Base-by-base conservation (phyloP, 805 yeast genomes). In the Cyberlindnera veronae region DNA sequence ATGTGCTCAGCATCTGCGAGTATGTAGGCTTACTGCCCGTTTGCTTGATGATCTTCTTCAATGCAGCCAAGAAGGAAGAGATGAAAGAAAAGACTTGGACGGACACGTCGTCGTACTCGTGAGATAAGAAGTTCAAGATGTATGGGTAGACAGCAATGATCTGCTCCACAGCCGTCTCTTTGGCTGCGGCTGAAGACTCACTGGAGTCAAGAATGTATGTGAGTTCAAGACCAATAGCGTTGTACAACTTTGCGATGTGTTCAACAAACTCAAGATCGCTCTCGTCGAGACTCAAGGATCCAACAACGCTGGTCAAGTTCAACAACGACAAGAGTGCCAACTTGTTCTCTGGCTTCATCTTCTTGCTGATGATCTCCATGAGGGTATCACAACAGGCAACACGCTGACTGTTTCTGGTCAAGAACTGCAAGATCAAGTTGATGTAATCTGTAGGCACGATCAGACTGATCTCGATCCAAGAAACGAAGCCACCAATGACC, bases 91-190 rank as follows among this genome's bases (percentile, higher is more conserved):
- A 84, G 6, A 88, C 84, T 60, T 87, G 95, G 28, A 74, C 70
- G 1, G 95, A 78, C 12, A 91, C 82, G 50, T 93, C 97, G 61
- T 93, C 98, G 56, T 82, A 89, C 48, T 83, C 95, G 59, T 88
- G 84, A 22, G 77, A 73, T 57, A 93, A 71, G 49, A 83, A 86
- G 44, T 71, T 72, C 43, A 91, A 71, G 7, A 84, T 68, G 22
- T 79, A 68, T 17, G 97, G 96, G 69, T 87, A 76, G 15, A 85
- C 67, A 41, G 76, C 75, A 21, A 79, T 60, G 15, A 86, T 67
- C 50, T 78, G 74, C 32, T 65, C 67, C 42, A 71, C 65, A 16
- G 76, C 74, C 53, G 65, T 59, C 20, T 48, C 49, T 30, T 67
- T 68, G 3, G 55, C 41, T 29, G 65, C 66, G 19, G 67, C 49